Evolutionary conservation across 495 filamentous ascomycete genomes (phyloP).

Genomic region (Hypoxylon fuscum): DNA sequence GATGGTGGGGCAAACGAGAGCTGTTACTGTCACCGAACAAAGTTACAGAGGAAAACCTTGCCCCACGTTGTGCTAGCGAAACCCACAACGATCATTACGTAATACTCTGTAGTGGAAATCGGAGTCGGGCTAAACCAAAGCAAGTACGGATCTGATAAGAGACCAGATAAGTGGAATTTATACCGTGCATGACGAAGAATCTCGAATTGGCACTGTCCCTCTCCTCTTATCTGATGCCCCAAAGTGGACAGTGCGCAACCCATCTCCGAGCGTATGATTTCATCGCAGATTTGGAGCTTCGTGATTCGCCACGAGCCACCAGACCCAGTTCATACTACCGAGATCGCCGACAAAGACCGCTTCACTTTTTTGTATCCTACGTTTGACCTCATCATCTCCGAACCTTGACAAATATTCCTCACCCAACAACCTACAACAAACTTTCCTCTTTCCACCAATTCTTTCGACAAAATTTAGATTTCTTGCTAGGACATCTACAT

Average conservation of each 20-base stretch:
- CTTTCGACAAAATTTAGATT: conserved; percentile 5
- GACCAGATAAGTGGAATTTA: conserved; percentile 3
- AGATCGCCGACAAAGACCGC: conserved; percentile 47
- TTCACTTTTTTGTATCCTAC: conserved; percentile 26
- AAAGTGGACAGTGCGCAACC: conserved; percentile 25
- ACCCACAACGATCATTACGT: no score
- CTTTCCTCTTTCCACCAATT: not conserved
- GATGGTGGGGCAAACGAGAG: no score
- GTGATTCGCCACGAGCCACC: conserved; percentile 44
- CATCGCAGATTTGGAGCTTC: conserved; percentile 28
- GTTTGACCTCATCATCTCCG: conserved; percentile 33
- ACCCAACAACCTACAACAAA: conserved; percentile 9
- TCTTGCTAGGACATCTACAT: no score
- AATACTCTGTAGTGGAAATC: no score
- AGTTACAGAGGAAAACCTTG: no score
- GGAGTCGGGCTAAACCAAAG: not conserved
- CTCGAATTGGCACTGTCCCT: conserved; percentile 16
- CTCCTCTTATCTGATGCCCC: conserved; percentile 3
- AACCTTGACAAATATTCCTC: conserved; percentile 7
- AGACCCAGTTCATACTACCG: conserved; percentile 40
- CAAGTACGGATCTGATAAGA: conserved; percentile 41
- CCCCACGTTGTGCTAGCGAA: no score
- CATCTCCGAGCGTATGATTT: conserved; percentile 43
- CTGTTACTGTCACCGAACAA: no score
- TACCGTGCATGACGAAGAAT: not conserved